A percentile compares a stretch with the other conserved stretches of the same genome.
These are phyloP conservation scores for Lachnellula occidentalis DNA, from an alignment of 2,329 filamentous ascomycete genomes.

Conservation along the genomic window DNA sequence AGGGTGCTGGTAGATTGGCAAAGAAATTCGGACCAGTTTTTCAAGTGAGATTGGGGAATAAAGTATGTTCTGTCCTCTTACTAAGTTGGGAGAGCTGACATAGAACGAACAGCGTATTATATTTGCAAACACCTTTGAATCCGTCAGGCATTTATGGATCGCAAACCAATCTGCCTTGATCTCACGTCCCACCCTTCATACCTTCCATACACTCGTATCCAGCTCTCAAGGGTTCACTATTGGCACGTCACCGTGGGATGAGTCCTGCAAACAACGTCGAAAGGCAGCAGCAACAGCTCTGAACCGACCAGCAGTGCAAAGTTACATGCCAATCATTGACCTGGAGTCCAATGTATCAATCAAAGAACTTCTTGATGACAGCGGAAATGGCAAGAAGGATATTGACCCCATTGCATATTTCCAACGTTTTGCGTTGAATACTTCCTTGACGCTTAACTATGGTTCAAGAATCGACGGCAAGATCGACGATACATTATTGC, in stretches of 20 bases:
- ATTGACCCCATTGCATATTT: conserved; percentile 70
- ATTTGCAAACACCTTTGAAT: conserved; percentile 73
- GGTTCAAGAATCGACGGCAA: conserved; percentile 69
- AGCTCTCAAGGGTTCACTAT: conserved; percentile 76
- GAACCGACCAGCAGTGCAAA: conserved; percentile 69
- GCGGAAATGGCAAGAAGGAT: conserved; percentile 54
- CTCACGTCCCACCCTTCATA: conserved; percentile 72
- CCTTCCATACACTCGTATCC: conserved; percentile 75
- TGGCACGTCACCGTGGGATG: conserved; percentile 78
- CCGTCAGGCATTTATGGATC: conserved; percentile 70
- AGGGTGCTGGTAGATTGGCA: conserved; percentile 49
- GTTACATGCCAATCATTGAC: conserved; percentile 78
- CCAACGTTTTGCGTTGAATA: conserved; percentile 71
- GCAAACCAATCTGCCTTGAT: conserved; percentile 73
- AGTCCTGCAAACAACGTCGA: conserved; percentile 69
- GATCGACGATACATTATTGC: conserved; percentile 59
- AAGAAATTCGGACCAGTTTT: conserved; percentile 60
- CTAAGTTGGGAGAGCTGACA: not conserved
- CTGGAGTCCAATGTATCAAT: conserved; percentile 68
- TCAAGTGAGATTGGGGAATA: conserved; percentile 64
- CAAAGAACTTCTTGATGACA: conserved; percentile 64
- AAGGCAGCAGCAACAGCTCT: conserved; percentile 76
- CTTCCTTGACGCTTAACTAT: conserved; percentile 72
- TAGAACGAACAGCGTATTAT: conserved; percentile 51
- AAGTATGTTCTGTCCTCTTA: conserved; percentile 35